A percentile compares a stretch with the other conserved stretches of the same genome.
These are phyloP conservation scores for Malus fusca DNA, from an alignment of 306 rosid genomes.

Conservation along the genomic window DNA sequence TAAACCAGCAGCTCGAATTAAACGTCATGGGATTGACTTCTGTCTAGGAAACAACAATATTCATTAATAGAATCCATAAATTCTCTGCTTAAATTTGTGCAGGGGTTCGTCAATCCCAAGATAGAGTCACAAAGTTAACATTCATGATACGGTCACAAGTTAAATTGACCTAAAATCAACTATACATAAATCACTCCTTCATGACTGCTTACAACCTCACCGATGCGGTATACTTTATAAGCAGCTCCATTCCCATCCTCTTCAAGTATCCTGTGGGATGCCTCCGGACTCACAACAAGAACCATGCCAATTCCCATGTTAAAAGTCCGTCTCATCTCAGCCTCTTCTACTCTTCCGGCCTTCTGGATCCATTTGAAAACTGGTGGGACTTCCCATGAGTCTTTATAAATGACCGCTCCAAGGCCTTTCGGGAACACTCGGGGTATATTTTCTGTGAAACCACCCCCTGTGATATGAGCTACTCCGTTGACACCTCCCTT, in stretches of 20 bases:
- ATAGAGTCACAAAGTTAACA: too few relatives aligned
- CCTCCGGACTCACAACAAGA: constrained; percentile 62
- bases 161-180: neutral
- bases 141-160: too few relatives aligned
- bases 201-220: constrained; percentile 46
- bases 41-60: too few relatives aligned
- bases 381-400: constrained; percentile 64
- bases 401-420: constrained; percentile 53
- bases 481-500: constrained; percentile 85
- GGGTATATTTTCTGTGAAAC: constrained; percentile 88
- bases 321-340: constrained; percentile 74
- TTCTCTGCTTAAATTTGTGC: too few relatives aligned
- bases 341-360: constrained; percentile 69
- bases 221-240: constrained; percentile 30
- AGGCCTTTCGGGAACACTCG: constrained; percentile 80
- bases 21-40: too few relatives aligned
- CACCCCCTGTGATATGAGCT: constrained; percentile 89
- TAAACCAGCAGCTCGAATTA: too few relatives aligned
- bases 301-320: constrained; percentile 94
- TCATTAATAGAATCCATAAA: too few relatives aligned
- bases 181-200: constrained; percentile 45
- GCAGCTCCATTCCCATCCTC: constrained; percentile 27
- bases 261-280: constrained; percentile 35
- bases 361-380: constrained; percentile 88
- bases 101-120: too few relatives aligned